A percentile compares a stretch with the other conserved stretches of the same genome.
These are phyloP conservation scores for Phytophthora cactorum DNA, from an alignment of 352 stramenopile species.

Conservation along the genomic window DNA sequence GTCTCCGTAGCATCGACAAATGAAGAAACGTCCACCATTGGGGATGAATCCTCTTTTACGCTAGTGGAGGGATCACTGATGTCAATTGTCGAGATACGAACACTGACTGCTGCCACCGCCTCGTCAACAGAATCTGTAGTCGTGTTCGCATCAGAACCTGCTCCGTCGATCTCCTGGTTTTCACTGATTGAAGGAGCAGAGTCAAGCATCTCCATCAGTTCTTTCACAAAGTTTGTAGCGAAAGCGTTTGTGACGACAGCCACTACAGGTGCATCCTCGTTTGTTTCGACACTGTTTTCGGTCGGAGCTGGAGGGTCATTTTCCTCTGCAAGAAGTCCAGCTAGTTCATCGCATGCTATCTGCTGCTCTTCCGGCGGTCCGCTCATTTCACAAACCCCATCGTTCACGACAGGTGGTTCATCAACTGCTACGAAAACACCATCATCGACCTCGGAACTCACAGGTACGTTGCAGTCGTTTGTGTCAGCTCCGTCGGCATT, in stretches of 20 bases:
- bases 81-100: neutral
- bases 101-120: neutral
- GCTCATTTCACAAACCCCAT: neutral
- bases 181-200: neutral
- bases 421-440: neutral
- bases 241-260: slow-evolving; percentile 10
- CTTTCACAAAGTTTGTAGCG: slow-evolving; percentile 22
- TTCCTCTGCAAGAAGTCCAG: too few species aligned
- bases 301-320: too few species aligned
- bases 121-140: neutral
- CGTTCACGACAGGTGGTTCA: neutral
- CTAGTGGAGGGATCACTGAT: neutral
- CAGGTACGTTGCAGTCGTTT: neutral
- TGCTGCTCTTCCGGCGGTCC: neutral
- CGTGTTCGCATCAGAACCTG: neutral
- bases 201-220: slow-evolving; percentile 16
- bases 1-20: too few species aligned
- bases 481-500: too few species aligned
- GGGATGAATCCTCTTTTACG: neutral
- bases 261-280: neutral
- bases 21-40: neutral
- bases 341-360: neutral
- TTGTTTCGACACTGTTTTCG: neutral
- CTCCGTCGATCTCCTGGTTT: slow-evolving; percentile 9
- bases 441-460: neutral